Evolutionary conservation across 2,329 filamentous ascomycete genomes (phyloP).

Genomic region (Nigrograna mackinnonii): DNA sequence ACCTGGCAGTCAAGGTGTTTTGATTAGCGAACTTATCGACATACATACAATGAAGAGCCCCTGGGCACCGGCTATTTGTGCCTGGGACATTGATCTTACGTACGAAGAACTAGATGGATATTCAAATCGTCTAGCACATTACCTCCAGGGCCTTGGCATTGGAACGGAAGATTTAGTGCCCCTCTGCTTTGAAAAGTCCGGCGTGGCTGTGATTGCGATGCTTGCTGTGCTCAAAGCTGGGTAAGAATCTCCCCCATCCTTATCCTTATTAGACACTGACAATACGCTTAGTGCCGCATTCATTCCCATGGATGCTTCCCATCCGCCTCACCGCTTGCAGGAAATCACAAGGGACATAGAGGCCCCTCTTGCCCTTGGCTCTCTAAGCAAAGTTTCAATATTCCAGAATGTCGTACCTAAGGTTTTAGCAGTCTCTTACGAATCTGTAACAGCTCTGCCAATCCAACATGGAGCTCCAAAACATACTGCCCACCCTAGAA

Average conservation of each 20-base stretch:
- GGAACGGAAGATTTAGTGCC: background rate
- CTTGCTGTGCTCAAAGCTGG: too few species aligned
- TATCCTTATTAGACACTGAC: too few species aligned
- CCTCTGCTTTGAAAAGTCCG: conserved; percentile 1
- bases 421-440: conserved; percentile 20
- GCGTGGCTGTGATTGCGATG: conserved; percentile 30
- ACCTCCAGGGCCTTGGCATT: background rate
- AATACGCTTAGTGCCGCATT: too few species aligned
- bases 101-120: conserved; percentile 5
- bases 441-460: conserved; percentile 6
- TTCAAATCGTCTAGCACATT: background rate
- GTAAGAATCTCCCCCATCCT: too few species aligned
- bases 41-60: too few species aligned
- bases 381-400: background rate
- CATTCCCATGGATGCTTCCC: background rate
- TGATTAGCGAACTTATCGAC: too few species aligned
- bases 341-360: conserved; percentile 16
- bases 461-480: too few species aligned
- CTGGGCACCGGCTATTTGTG: conserved; percentile 3
- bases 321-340: too few species aligned
- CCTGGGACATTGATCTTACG: conserved; percentile 6
- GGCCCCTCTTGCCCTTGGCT: background rate
- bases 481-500: too few species aligned
- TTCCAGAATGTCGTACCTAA: conserved; percentile 30
- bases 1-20: too few species aligned